A percentile compares a stretch with the other conserved stretches of the same genome.
phyloP scores from a whole-genome alignment of 148 eudicot genomes.

The Fallopia convolvulus region DNA sequence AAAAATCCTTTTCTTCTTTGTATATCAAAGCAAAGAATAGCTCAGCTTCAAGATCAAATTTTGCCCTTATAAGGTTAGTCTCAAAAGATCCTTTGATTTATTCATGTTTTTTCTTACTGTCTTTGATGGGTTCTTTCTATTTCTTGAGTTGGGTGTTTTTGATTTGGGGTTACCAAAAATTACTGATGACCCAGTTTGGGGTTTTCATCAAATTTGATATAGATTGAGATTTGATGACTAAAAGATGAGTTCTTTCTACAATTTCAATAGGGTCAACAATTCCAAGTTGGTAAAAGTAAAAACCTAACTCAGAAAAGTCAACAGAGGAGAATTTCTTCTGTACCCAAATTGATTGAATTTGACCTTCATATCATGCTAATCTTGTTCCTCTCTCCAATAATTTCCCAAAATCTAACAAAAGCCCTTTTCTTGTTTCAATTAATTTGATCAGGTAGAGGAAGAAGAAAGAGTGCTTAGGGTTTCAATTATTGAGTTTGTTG shows the following conservation, averaged over 20 bases:
- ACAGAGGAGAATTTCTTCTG: not conserved
- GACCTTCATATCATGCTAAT: not conserved
- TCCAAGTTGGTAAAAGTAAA: not conserved
- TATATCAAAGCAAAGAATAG: not conserved
- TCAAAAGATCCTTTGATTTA: not conserved
- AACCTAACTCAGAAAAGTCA: not conserved
- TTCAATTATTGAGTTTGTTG: not conserved
- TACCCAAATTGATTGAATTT: conserved; percentile 6
- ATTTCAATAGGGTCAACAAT: not conserved
- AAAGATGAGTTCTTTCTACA: not conserved
- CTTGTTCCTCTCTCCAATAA: not conserved
- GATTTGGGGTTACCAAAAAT: not conserved
- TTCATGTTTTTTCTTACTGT: not conserved
- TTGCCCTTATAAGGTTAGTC: conserved; percentile 3
- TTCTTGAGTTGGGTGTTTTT: not conserved
- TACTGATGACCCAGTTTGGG: not conserved
- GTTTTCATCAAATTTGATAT: not conserved
- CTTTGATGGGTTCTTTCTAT: not conserved
- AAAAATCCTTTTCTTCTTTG: not conserved
- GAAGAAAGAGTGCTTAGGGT: conserved; percentile 5
- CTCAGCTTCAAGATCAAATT: not conserved
- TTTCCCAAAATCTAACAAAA: not conserved
- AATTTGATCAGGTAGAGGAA: not conserved
- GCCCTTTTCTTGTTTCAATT: not conserved
- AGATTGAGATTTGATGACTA: not conserved